These are phyloP conservation scores for Letharia columbiana DNA, from an alignment of 495 filamentous ascomycete species.

Conservation along the genomic window DNA sequence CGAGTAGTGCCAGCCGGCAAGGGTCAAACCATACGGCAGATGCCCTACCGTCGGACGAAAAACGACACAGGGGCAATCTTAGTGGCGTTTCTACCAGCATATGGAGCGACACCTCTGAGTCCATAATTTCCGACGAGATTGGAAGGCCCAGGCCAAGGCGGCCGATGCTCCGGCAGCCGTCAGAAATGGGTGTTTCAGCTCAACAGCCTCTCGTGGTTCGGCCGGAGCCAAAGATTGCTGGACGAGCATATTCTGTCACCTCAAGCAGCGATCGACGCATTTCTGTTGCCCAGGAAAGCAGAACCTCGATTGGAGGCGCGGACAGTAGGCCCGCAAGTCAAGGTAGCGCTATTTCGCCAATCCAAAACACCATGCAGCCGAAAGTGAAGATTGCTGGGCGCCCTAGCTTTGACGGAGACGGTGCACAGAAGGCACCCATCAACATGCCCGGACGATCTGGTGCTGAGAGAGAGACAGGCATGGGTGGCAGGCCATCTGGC, in stretches of 20 bases:
- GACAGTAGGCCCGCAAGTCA: slow-evolving; percentile 13
- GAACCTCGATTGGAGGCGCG: slow-evolving; percentile 5
- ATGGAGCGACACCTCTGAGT: slow-evolving; percentile 5
- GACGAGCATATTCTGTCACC: slow-evolving; percentile 17
- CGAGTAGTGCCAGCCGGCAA: neutral
- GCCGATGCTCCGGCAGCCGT: slow-evolving; percentile 4
- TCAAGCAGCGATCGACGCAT: slow-evolving; percentile 17
- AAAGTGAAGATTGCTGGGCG: slow-evolving; percentile 17
- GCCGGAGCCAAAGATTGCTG: slow-evolving; percentile 18
- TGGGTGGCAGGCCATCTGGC: neutral
- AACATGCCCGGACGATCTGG: slow-evolving; percentile 13
- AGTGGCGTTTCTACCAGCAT: slow-evolving; percentile 4
- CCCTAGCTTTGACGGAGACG: slow-evolving; percentile 7
- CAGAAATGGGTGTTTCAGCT: neutral
- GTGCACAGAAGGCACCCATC: slow-evolving; percentile 7
- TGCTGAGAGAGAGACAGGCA: neutral
- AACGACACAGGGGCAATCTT: neutral
- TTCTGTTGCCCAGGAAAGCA: slow-evolving; percentile 7
- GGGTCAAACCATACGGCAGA: slow-evolving; percentile 11
- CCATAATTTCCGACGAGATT: neutral
- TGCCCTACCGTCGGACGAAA: slow-evolving; percentile 14
- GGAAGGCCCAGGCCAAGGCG: slow-evolving; percentile 1
- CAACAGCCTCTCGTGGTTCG: slow-evolving; percentile 1
- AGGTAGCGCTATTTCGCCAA: neutral
- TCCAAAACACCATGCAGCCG: slow-evolving; percentile 18